phyloP scores from a whole-genome alignment of 2,329 filamentous ascomycete genomes.

The Xylaria sp. region DNA sequence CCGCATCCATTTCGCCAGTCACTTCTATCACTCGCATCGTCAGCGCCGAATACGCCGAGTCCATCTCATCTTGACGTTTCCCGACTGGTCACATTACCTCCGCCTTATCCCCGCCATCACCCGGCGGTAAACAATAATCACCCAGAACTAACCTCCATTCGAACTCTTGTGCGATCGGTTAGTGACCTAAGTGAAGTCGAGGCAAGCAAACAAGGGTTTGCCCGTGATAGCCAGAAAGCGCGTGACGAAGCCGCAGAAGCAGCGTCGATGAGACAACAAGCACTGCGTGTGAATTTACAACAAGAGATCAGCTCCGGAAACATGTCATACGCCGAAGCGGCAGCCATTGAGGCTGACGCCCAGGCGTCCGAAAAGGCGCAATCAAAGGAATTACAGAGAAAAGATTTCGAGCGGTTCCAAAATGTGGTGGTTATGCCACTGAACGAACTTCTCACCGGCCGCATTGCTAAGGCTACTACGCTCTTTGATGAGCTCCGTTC shows the following conservation, averaged over 20 bases:
- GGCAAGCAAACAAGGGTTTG: conserved; percentile 68
- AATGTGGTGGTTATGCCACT: conserved; percentile 81
- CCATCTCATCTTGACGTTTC: conserved; percentile 80
- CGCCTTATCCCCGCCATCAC: conserved; percentile 91
- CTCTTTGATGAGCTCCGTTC: conserved; percentile 79
- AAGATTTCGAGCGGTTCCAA: conserved; percentile 85
- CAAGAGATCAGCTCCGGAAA: conserved; percentile 77
- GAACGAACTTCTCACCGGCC: conserved; percentile 77
- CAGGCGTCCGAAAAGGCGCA: conserved; percentile 71
- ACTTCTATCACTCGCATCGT: conserved; percentile 46
- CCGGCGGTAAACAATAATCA: conserved; percentile 97
- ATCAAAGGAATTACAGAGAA: conserved; percentile 75
- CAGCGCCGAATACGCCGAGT: conserved; percentile 53
- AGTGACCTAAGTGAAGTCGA: conserved; percentile 76
- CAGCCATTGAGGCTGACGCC: conserved; percentile 78
- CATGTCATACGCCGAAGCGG: conserved; percentile 83
- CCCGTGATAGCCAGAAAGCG: conserved; percentile 60
- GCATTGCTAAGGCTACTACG: conserved; percentile 73
- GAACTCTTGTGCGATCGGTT: conserved; percentile 73
- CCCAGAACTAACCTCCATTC: conserved; percentile 80
- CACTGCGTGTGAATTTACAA: conserved; percentile 77
- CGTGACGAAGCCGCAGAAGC: conserved; percentile 60
- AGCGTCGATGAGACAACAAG: conserved; percentile 60
- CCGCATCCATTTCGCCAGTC: conserved; percentile 53
- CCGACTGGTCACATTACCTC: conserved; percentile 87